phyloP scores from a whole-genome alignment of 352 stramenopile species.

The Globisporangium radiosum region DNA sequence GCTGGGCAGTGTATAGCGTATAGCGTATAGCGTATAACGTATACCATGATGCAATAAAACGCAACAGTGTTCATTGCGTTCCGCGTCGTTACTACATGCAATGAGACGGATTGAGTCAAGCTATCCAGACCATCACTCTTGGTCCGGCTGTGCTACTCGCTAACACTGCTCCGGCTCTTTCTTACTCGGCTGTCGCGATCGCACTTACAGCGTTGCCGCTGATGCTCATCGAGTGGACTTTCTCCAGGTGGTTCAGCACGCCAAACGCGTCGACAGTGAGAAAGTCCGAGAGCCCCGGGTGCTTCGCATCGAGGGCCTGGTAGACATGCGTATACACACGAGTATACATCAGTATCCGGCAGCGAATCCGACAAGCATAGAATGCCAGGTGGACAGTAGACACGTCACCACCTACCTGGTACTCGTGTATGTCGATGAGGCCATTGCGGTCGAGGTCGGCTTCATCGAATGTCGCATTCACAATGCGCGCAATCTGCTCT shows the following conservation, averaged over 20 bases:
- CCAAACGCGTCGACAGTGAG: conserved; percentile 80
- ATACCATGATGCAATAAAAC: not conserved
- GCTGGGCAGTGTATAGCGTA: too few species aligned
- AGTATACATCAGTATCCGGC: not conserved
- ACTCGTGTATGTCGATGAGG: conserved; percentile 77
- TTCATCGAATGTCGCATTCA: conserved; percentile 81
- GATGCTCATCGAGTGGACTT: conserved; percentile 73
- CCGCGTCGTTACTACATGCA: too few species aligned
- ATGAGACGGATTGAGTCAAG: too few species aligned
- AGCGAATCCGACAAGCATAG: too few species aligned
- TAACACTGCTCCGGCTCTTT: not conserved
- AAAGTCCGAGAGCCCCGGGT: conserved; percentile 81
- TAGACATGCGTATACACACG: not conserved
- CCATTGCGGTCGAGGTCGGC: conserved; percentile 71
- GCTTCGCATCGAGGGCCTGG: conserved; percentile 74
- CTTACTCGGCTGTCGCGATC: conserved; percentile 12
- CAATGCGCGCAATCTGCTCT: conserved; percentile 67
- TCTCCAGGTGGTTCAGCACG: conserved; percentile 79
- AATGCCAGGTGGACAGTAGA: not conserved
- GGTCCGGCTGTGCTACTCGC: not conserved
- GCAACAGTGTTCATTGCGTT: not conserved
- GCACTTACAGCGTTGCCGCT: conserved; percentile 2
- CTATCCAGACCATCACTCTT: too few species aligned
- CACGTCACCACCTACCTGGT: conserved; percentile 34
- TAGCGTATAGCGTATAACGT: too few species aligned